These are phyloP conservation scores for Alternaria sp. DNA, from an alignment of 2,329 filamentous ascomycete species.

Conservation along the genomic window DNA sequence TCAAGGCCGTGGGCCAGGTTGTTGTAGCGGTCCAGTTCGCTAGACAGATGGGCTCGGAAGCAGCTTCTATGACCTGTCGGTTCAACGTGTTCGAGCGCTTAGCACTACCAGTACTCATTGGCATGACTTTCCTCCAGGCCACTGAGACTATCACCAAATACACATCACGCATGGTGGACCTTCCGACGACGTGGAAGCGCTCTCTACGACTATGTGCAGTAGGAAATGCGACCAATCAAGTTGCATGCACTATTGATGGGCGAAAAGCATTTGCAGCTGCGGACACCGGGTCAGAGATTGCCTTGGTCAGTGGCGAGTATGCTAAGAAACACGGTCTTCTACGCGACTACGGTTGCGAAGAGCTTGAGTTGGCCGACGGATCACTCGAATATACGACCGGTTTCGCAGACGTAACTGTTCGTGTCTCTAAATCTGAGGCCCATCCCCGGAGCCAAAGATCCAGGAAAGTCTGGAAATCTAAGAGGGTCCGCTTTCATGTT, in stretches of 20 bases:
- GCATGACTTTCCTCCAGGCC: background rate
- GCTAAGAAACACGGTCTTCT: rapidly evolving
- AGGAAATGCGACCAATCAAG: background rate
- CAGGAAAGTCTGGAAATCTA: no score
- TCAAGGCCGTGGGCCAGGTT: background rate
- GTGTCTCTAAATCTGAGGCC: no score
- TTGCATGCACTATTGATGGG: background rate
- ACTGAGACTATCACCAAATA: background rate
- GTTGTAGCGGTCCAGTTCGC: background rate
- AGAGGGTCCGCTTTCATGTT: no score
- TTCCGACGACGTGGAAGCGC: background rate
- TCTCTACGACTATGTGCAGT: rapidly evolving
- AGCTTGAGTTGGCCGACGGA: background rate
- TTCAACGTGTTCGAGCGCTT: background rate
- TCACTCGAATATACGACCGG: background rate
- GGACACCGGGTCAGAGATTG: background rate
- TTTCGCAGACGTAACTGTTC: no score
- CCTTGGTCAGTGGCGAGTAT: background rate
- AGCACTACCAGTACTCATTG: background rate
- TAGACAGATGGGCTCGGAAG: no score
- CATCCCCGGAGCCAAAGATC: no score
- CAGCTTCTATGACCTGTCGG: no score
- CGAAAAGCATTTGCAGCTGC: rapidly evolving
- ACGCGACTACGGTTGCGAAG: background rate
- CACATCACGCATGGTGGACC: background rate